Base-by-base conservation (phyloP, 1,284 basidiomycete genomes). In the Cerrena zonata region DNA sequence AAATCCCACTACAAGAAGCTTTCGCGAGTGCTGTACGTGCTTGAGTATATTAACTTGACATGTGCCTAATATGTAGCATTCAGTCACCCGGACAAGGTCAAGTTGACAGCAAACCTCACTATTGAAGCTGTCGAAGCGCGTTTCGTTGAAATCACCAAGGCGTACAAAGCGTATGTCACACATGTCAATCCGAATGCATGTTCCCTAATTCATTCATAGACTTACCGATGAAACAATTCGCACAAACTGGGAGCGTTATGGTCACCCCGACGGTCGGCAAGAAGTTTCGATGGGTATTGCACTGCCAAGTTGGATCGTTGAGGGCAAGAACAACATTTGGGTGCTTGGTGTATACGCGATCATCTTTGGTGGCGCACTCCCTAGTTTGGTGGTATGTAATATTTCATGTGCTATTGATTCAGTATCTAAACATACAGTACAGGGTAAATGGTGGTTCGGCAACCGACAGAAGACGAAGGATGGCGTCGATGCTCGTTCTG, bases 381-480 rank as follows among this genome's bases (percentile, higher is more conserved):
- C 96, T 26, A 81, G 79, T 52, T 72, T 94, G n/a, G 94, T 94
- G 53, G 83, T 82, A 67, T 58, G 84, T 77, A 15, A 25, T 3
- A 5, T 36, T 24, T 37, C 5, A 23, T 44, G 19, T 24, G 11
- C 25, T 37, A 45, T 45, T 39, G 41, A 25, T 4, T 42, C 18
- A 23, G 5, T 39, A 2, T 40, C 23, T 40, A 50, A 19, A n/a
- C 13, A 24, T n/a, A 53, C 49, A 18, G 27, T 37, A 18, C 57
- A 87, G 84, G 90, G 91, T 19, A 81, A 84, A 49, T 99, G 96
- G 96, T 99, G 96, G 96, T 99, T 98, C 65, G 91, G 93, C 15
- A 91, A 87, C 59, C 80, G 91, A 50, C 79, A 85, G 56, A 86
- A 84, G 66, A 99, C 96, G 25, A 96, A 97, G 67, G 96, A 99